Evolutionary conservation across 768 basidiomycete genomes (phyloP).

Genomic region (Boletus edulis): DNA sequence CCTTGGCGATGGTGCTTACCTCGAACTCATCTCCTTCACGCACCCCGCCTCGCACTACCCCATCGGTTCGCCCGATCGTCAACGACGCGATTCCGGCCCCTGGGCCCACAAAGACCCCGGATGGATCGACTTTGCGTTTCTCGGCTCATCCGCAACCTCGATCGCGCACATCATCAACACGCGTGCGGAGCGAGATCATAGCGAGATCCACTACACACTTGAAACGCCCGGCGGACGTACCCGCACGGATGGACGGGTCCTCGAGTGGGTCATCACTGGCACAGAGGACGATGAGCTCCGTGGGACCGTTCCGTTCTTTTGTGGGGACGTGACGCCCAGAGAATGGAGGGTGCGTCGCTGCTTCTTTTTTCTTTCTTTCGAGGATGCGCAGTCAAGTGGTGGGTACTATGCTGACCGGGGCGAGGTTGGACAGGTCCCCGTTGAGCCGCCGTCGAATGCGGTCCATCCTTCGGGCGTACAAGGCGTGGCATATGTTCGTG

Average conservation of each 20-base stretch:
- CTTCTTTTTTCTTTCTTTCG: background rate
- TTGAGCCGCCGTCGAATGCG: slow-evolving; percentile 43
- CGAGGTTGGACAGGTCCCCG: slow-evolving; percentile 42
- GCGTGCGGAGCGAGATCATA: slow-evolving; percentile 41
- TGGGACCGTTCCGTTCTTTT: slow-evolving; percentile 63
- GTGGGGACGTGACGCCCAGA: slow-evolving; percentile 68
- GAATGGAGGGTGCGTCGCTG: slow-evolving; percentile 47
- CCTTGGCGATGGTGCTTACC: slow-evolving; percentile 51
- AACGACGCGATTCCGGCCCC: slow-evolving; percentile 41
- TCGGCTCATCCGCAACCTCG: slow-evolving; percentile 46
- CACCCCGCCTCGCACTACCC: slow-evolving; percentile 55
- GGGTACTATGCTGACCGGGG: background rate
- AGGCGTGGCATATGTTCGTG: slow-evolving; percentile 49
- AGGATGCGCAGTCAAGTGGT: background rate
- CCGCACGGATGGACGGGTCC: slow-evolving; percentile 49
- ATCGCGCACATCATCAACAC: slow-evolving; percentile 56
- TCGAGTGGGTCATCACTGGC: slow-evolving; percentile 58
- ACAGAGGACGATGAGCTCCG: slow-evolving; percentile 27
- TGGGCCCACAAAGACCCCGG: slow-evolving; percentile 58
- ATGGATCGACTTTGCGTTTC: slow-evolving; percentile 68
- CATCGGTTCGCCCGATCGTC: slow-evolving; percentile 43
- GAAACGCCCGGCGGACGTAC: slow-evolving; percentile 55
- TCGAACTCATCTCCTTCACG: slow-evolving; percentile 70
- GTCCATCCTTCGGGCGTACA: slow-evolving; percentile 49
- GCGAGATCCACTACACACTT: slow-evolving; percentile 38